phyloP scores from a whole-genome alignment of 192 early-diverging fungal species.

The Coemansia sp. region DNA sequence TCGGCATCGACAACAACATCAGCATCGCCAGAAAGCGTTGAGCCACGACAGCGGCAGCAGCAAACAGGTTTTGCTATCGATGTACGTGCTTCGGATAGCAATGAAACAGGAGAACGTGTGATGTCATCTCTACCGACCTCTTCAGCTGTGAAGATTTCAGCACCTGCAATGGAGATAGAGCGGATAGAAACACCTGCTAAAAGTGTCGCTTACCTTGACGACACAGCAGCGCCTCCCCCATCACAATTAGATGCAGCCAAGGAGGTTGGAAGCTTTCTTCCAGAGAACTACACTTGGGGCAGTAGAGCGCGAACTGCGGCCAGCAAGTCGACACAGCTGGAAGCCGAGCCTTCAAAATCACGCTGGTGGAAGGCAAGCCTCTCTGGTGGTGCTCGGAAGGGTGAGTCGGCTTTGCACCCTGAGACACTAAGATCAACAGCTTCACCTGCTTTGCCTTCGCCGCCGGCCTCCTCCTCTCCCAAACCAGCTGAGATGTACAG shows the following conservation, averaged over 20 bases:
- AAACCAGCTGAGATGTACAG: neutral
- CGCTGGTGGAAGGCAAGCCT: constrained; percentile 50
- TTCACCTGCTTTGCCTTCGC: neutral
- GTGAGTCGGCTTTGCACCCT: neutral
- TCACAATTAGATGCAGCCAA: neutral
- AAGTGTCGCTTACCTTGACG: neutral
- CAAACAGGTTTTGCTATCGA: neutral
- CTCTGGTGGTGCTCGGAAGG: constrained; percentile 9
- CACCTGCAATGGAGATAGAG: neutral
- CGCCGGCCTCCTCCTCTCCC: neutral
- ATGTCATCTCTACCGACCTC: neutral
- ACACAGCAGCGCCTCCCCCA: neutral
- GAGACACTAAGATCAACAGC: neutral
- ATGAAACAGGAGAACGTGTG: neutral
- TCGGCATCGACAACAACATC: neutral
- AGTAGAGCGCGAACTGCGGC: constrained; percentile 9
- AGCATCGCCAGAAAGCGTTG: neutral
- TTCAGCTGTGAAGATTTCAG: neutral
- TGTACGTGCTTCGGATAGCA: neutral
- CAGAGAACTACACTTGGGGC: constrained; percentile 18
- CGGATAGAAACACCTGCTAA: neutral
- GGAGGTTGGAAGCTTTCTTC: neutral
- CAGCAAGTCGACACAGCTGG: neutral
- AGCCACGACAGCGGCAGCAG: neutral
- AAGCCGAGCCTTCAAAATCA: constrained; percentile 15